phyloP scores from a whole-genome alignment of 805 yeast species.

The Ogataea thermomethanolica region DNA sequence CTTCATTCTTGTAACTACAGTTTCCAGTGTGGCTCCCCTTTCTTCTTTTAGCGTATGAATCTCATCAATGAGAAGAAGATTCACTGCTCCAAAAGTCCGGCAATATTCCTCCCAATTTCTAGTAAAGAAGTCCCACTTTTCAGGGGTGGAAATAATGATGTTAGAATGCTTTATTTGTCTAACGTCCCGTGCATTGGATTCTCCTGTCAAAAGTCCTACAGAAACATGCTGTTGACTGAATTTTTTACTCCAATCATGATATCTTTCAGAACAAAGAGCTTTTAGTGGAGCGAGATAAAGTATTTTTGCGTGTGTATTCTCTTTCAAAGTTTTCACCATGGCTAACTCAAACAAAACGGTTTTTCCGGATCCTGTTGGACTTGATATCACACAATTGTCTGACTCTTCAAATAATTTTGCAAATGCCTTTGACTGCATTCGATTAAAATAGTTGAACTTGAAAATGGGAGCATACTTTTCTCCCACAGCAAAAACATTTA shows the following conservation, averaged over 20 bases:
- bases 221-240: constrained; percentile 37
- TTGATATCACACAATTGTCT: constrained; percentile 44
- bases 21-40: constrained; percentile 50
- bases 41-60: constrained; percentile 43
- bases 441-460: constrained; percentile 38
- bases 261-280: constrained; percentile 51
- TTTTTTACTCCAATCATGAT: constrained; percentile 42
- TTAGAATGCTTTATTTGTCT: constrained; percentile 38
- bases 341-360: constrained; percentile 54
- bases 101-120: constrained; percentile 46
- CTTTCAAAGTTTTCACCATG: constrained; percentile 34
- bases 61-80: constrained; percentile 47
- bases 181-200: constrained; percentile 43
- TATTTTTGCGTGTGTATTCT: constrained; percentile 31
- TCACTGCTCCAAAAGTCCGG: constrained; percentile 38
- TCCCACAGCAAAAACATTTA: constrained; percentile 31
- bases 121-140: constrained; percentile 58
- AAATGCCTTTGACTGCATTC: constrained; percentile 49
- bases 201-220: constrained; percentile 54
- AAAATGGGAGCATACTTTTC: constrained; percentile 36
- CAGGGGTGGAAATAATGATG: constrained; percentile 57
- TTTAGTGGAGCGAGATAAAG: constrained; percentile 60
- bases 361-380: constrained; percentile 63
- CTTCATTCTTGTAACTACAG: constrained; percentile 46
- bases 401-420: constrained; percentile 32